Conservation (phyloP, 2,329 filamentous ascomycete genomes). For the Falciphora oryzae region DNA sequence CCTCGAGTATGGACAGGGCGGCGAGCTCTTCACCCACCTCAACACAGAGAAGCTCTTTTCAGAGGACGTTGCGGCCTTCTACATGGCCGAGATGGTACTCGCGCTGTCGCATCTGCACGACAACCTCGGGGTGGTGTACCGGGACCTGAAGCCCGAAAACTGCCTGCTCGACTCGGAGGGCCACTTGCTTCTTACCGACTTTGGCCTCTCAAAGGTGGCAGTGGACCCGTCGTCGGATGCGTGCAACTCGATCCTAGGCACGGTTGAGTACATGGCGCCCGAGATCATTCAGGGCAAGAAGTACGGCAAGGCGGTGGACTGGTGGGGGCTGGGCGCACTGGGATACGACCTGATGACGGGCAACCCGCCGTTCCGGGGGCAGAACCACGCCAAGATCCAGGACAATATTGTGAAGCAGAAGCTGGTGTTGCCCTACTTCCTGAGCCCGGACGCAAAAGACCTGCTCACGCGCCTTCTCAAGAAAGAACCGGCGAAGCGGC, state of each 20-base stretch:
- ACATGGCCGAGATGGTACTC: constrained; percentile 97
- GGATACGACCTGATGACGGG: constrained; percentile 92
- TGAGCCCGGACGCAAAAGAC: constrained; percentile 89
- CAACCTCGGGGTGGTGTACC: constrained; percentile 89
- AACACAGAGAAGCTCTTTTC: constrained; percentile 92
- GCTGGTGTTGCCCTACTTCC: constrained; percentile 79
- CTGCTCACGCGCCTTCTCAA: constrained; percentile 81
- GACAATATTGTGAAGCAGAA: constrained; percentile 96
- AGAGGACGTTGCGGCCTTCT: constrained; percentile 85
- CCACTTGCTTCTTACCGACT: constrained; percentile 91
- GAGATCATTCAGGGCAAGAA: constrained; percentile 84
- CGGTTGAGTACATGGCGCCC: constrained; percentile 98
- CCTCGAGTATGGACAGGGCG: constrained; percentile 93
- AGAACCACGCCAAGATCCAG: constrained; percentile 91
- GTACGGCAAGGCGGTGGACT: constrained; percentile 94
- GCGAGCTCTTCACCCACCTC: constrained; percentile 94
- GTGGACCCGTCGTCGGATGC: constrained; percentile 54
- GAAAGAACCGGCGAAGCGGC: constrained; percentile 86
- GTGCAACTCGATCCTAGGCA: constrained; percentile 89
- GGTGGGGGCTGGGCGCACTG: constrained; percentile 95
- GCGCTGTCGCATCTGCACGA: constrained; percentile 90
- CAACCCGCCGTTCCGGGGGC: constrained; percentile 81
- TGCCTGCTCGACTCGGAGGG: constrained; percentile 88
- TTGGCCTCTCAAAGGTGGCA: constrained; percentile 92
- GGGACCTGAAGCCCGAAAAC: constrained; percentile 96